A percentile compares a stretch with the other conserved stretches of the same genome.
These are phyloP conservation scores for Curvularia spicifera DNA, from an alignment of 2,329 filamentous ascomycete species.

Conservation along the genomic window DNA sequence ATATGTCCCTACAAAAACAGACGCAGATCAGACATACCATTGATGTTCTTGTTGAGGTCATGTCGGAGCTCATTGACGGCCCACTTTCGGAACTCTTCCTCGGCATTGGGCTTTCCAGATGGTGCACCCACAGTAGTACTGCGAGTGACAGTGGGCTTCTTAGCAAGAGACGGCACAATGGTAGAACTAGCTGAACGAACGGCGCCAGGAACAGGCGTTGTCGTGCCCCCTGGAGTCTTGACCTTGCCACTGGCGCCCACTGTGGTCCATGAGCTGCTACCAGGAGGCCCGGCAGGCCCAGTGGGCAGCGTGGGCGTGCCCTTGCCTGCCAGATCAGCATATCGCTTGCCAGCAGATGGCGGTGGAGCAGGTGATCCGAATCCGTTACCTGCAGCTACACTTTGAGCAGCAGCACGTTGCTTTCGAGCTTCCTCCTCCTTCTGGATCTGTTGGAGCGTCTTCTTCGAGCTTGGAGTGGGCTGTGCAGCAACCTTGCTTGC, in stretches of 20 bases:
- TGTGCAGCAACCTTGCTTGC: conserved; percentile 57
- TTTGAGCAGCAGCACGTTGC: conserved; percentile 68
- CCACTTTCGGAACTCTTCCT: conserved; percentile 96
- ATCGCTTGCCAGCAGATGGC: conserved; percentile 74
- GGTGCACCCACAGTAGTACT: conserved; percentile 54
- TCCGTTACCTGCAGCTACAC: conserved; percentile 53
- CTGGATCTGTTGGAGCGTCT: conserved; percentile 94
- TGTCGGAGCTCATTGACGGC: conserved; percentile 77
- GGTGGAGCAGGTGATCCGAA: conserved; percentile 54
- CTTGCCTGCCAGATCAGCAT: conserved; percentile 93
- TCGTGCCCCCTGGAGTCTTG: conserved; percentile 72
- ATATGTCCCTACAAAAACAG: too few relatives aligned
- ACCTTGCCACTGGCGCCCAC: conserved; percentile 93
- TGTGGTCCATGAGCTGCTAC: conserved; percentile 80
- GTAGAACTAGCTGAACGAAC: conserved; percentile 57
- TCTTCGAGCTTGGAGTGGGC: conserved; percentile 65
- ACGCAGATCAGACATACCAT: conserved; percentile 60
- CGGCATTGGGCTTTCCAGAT: conserved; percentile 65
- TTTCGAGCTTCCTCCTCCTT: conserved; percentile 94
- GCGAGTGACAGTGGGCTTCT: conserved; percentile 63
- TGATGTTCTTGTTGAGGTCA: conserved; percentile 71
- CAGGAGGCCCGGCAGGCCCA: conserved; percentile 48
- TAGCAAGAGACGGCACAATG: conserved; percentile 50
- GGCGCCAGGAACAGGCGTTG: conserved; percentile 56
- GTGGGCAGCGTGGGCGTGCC: conserved; percentile 54